phyloP scores from a whole-genome alignment of 176 grass and related monocot species.

The Secale cereale region DNA sequence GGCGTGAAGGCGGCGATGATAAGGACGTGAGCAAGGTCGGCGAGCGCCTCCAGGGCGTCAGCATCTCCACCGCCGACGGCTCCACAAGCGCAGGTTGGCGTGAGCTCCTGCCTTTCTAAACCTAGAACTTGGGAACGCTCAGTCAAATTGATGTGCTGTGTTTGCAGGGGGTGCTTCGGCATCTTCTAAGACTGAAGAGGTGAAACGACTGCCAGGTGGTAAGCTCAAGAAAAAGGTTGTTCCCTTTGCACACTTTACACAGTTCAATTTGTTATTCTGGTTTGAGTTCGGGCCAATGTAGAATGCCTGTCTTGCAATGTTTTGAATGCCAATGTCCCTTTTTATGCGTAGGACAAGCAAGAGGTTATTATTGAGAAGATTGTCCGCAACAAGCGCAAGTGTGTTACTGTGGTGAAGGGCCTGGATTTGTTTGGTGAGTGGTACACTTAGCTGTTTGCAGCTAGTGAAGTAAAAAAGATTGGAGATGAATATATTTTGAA shows the following conservation, averaged over 20 bases:
- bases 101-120: neutral
- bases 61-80: constrained; percentile 61
- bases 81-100: constrained; percentile 27
- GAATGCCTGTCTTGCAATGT: neutral
- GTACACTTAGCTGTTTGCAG: neutral
- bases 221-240: constrained; percentile 98
- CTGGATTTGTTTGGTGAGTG: constrained; percentile 90
- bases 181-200: constrained; percentile 75
- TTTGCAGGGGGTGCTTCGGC: constrained; percentile 61
- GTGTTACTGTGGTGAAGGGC: constrained; percentile 98
- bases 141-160: neutral
- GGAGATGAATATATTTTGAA: neutral
- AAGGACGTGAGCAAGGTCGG: constrained; percentile 75
- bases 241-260: neutral
- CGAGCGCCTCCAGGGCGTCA: constrained; percentile 62
- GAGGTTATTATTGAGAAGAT: constrained; percentile 99
- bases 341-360: constrained; percentile 64
- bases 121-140: neutral
- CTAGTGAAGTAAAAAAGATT: neutral
- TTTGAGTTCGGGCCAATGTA: neutral
- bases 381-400: constrained; percentile 99
- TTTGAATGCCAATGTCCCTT: neutral
- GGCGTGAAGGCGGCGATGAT: constrained; percentile 45
- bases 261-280: neutral
- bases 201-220: constrained; percentile 93